A percentile compares a stretch with the other conserved stretches of the same genome.
Conservation (phyloP, 495 filamentous ascomycete genomes). For the Penicilliopsis zonata region DNA sequence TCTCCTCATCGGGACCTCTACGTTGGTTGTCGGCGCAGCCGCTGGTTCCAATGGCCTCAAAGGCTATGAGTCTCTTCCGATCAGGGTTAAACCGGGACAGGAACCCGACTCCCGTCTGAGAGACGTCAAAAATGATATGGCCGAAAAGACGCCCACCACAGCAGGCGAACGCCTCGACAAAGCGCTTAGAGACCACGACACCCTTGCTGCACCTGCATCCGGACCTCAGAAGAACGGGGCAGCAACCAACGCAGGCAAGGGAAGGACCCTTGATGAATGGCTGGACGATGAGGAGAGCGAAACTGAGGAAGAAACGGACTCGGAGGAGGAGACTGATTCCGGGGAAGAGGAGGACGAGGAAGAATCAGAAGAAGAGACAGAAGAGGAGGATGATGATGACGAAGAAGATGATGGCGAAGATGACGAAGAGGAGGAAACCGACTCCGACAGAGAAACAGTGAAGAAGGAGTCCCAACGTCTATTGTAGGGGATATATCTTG, state of each 20-base stretch:
- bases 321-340: slow-evolving; percentile 33
- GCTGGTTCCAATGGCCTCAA: slow-evolving; percentile 54
- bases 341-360: slow-evolving; percentile 38
- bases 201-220: slow-evolving; percentile 8
- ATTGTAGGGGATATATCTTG: too few species aligned
- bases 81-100: slow-evolving; percentile 70
- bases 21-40: slow-evolving; percentile 69
- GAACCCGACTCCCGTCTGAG: slow-evolving; percentile 72
- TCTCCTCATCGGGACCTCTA: slow-evolving; percentile 68
- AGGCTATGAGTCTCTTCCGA: slow-evolving; percentile 68
- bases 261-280: slow-evolving; percentile 84
- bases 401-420: slow-evolving; percentile 13
- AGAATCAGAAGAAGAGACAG: slow-evolving; percentile 38
- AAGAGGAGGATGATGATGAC: slow-evolving; percentile 35
- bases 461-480: slow-evolving; percentile 14
- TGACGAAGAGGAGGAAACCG: slow-evolving; percentile 19
- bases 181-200: slow-evolving; percentile 31
- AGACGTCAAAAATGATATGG: slow-evolving; percentile 26
- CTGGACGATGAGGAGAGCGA: slow-evolving; percentile 41
- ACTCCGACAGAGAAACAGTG: slow-evolving; percentile 19
- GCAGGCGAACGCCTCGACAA: slow-evolving; percentile 56
- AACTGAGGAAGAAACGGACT: slow-evolving; percentile 31
- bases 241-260: slow-evolving; percentile 18
- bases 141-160: slow-evolving; percentile 27
- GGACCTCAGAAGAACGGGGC: slow-evolving; percentile 7